A percentile compares a stretch with the other conserved stretches of the same genome.
Conservation (phyloP, 192 early-diverging fungal genomes). For the Mortierella hygrophila region DNA sequence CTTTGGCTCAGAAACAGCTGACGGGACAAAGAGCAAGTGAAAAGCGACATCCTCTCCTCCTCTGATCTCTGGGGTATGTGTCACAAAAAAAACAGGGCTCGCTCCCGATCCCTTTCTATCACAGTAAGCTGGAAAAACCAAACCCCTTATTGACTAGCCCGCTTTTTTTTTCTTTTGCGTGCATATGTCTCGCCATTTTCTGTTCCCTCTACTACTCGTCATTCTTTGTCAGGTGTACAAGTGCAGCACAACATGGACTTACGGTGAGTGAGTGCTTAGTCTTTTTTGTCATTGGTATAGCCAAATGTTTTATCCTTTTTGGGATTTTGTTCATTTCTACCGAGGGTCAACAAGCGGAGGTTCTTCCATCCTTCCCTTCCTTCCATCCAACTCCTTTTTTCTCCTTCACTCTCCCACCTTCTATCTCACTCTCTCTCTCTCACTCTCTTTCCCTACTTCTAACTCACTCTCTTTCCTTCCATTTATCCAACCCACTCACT, state of each 20-base stretch:
- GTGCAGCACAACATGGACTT: background rate
- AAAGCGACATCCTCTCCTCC: background rate
- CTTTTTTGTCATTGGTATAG: background rate
- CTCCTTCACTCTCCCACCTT: background rate
- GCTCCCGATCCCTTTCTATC: background rate
- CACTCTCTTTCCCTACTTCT: background rate
- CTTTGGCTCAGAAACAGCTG: background rate
- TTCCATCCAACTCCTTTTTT: background rate
- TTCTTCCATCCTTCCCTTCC: background rate
- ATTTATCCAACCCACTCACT: background rate
- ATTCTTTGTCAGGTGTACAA: background rate
- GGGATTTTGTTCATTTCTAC: background rate
- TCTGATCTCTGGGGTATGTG: background rate
- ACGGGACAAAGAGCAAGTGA: background rate
- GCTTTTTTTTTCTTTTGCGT: no score
- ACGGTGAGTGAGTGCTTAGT: background rate
- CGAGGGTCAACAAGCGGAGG: background rate
- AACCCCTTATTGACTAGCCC: background rate
- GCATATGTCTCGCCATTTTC: background rate
- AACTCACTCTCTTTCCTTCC: no score
- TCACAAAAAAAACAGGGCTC: background rate
- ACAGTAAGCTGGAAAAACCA: background rate
- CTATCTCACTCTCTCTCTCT: background rate
- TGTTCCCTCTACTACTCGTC: background rate
- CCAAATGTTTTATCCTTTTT: constrained; percentile 4